phyloP scores from a whole-genome alignment of 2,329 filamentous ascomycete genomes.

The Monascus ruber region DNA sequence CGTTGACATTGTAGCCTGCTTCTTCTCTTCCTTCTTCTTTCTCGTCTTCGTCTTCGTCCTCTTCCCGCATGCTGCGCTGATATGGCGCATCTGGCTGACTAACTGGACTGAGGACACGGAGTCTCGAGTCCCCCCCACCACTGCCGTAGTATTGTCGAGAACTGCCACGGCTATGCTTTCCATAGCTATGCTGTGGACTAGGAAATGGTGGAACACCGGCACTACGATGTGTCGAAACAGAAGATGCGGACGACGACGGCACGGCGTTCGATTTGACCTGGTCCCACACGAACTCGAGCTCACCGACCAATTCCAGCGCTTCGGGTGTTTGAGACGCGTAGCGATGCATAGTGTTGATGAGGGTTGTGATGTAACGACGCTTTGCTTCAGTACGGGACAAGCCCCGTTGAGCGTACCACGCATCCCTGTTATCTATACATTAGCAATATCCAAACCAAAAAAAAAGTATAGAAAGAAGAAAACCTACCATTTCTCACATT shows the following conservation, averaged over 20 bases:
- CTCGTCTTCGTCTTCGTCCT: constrained; percentile 24
- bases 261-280: constrained; percentile 80
- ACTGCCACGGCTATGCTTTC: constrained; percentile 5
- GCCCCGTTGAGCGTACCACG: constrained; percentile 81
- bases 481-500: constrained; percentile 55
- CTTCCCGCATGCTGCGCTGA: constrained; percentile 32
- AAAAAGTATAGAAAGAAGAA: background rate
- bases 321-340: constrained; percentile 76
- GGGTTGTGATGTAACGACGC: constrained; percentile 78
- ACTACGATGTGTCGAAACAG: constrained; percentile 16
- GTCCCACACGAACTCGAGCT: constrained; percentile 99
- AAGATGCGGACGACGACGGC: constrained; percentile 44
- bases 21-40: constrained; percentile 24
- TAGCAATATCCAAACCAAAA: background rate
- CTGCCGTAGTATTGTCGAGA: constrained; percentile 36
- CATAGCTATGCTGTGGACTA: constrained; percentile 22
- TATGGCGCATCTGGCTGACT: constrained; percentile 64
- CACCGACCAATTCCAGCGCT: constrained; percentile 73
- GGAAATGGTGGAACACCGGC: constrained; percentile 18
- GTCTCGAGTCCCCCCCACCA: constrained; percentile 41
- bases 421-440: constrained; percentile 50
- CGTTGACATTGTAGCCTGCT: constrained; percentile 26
- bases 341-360: constrained; percentile 94
- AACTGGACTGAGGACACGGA: constrained; percentile 72
- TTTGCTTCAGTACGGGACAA: constrained; percentile 86